Conservation (phyloP, 176 grass and related monocot species). For the Carex pumila region DNA sequence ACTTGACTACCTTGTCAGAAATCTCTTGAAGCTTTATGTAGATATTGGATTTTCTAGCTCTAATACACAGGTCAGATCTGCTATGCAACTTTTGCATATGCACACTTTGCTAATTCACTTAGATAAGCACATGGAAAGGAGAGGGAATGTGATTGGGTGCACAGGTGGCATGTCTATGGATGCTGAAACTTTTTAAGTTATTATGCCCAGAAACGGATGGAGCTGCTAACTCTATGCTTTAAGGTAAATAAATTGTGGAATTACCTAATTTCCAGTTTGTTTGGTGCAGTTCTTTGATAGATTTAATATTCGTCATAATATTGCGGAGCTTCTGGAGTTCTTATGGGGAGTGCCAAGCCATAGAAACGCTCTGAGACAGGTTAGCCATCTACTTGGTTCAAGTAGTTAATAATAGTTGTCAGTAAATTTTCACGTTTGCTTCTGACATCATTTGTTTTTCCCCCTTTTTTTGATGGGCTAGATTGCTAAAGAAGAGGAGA, state of each 20-base stretch:
- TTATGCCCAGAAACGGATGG: neutral
- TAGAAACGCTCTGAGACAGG: slow-evolving; percentile 80
- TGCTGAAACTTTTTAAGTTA: neutral
- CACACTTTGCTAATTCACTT: neutral
- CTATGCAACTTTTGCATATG: neutral
- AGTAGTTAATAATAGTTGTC: neutral
- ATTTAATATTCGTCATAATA: slow-evolving; percentile 96
- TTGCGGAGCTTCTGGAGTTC: slow-evolving; percentile 95
- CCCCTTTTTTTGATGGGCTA: slow-evolving; percentile 25
- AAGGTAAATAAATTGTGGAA: neutral
- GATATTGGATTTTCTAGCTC: slow-evolving; percentile 99
- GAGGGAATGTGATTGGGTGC: neutral
- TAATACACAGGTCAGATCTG: slow-evolving; percentile 67
- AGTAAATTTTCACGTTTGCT: neutral
- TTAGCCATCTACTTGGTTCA: slow-evolving; percentile 23
- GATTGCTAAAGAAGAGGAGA: slow-evolving; percentile 93
- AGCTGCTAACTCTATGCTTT: neutral
- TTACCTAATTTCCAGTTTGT: slow-evolving; percentile 23
- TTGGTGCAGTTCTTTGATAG: slow-evolving; percentile 83
- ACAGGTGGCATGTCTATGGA: neutral
- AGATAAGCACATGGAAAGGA: neutral
- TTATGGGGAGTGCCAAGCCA: slow-evolving; percentile 96
- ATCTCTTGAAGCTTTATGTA: slow-evolving; percentile 95
- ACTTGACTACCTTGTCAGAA: slow-evolving; percentile 84
- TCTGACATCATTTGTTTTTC: neutral